Evolutionary conservation across 2,329 filamentous ascomycete species (phyloP).

Genomic region (Fusarium marasasianum): DNA sequence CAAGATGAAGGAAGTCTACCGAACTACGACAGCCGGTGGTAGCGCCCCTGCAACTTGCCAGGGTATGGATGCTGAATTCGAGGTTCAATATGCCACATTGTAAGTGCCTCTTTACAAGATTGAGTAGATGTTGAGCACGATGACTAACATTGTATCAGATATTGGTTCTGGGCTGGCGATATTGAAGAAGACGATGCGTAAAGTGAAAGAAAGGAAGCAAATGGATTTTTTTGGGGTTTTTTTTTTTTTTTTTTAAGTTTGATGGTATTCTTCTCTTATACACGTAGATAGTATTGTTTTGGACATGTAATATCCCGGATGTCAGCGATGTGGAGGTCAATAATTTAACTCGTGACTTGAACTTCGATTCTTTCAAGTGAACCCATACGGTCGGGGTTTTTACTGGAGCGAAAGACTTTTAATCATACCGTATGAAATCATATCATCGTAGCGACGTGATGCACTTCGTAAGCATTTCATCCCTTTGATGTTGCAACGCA

Average conservation of each 20-base stretch:
- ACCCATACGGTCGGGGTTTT: not conserved
- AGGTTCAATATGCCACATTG: conserved; percentile 83
- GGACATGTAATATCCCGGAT: conserved; percentile 29
- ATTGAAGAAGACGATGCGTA: conserved; percentile 21
- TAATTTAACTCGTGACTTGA: conserved; percentile 25
- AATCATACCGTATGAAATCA: not conserved
- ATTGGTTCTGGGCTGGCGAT: conserved; percentile 43
- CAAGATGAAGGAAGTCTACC: conserved; percentile 78
- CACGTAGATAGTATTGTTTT: conserved; percentile 27
- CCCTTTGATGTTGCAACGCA: not conserved
- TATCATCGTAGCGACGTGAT: not conserved
- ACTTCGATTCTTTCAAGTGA: not conserved
- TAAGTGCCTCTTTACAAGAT: conserved; percentile 62
- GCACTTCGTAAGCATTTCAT: not conserved
- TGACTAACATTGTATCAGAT: conserved; percentile 36
- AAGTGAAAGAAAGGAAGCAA: not conserved
- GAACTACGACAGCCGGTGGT: conserved; percentile 85
- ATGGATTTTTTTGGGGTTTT: not conserved
- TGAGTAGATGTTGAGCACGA: not conserved
- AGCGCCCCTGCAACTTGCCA: conserved; percentile 77
- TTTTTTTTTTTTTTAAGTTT: not conserved
- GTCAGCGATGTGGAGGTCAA: conserved; percentile 22
- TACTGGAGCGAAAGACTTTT: not conserved
- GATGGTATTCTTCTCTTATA: conserved; percentile 18
- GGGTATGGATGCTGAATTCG: conserved; percentile 69